Conservation (phyloP, 2,329 filamentous ascomycete species). For the Pseudogymnoascus destructans region DNA sequence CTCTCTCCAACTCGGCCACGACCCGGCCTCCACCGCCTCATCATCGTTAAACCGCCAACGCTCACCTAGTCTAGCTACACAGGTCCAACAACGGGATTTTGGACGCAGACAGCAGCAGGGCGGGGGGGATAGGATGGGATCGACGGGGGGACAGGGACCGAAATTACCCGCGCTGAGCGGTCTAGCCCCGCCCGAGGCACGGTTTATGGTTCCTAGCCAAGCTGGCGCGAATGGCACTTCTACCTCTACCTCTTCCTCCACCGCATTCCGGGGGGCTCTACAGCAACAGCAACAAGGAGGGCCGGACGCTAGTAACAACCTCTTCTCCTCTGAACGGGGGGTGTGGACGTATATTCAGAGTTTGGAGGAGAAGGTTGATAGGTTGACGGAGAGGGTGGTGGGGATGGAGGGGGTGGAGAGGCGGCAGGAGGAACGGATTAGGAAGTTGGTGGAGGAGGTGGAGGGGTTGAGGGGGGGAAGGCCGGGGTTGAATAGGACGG, state of each 20-base stretch:
- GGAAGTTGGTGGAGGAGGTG: constrained; percentile 21
- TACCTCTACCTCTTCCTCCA: no score
- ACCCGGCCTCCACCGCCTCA: constrained; percentile 33
- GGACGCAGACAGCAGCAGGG: constrained; percentile 34
- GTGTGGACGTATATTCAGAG: constrained; percentile 62
- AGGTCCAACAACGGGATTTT: constrained; percentile 52
- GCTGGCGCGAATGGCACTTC: constrained; percentile 9
- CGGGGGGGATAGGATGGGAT: constrained; percentile 16
- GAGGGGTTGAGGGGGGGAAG: not conserved
- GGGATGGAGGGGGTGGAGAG: constrained; percentile 27
- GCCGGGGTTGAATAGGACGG: not conserved
- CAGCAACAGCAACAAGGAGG: constrained; percentile 30
- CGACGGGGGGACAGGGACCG: constrained; percentile 16
- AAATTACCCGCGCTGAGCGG: constrained; percentile 25
- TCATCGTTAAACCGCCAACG: constrained; percentile 35
- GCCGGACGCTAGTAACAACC: constrained; percentile 50
- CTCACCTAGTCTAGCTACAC: constrained; percentile 52
- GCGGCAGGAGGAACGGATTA: constrained; percentile 21
- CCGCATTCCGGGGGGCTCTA: not conserved
- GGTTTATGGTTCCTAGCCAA: constrained; percentile 24
- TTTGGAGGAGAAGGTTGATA: constrained; percentile 47
- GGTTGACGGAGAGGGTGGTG: constrained; percentile 33
- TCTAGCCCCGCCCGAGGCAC: constrained; percentile 25
- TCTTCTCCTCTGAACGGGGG: constrained; percentile 51
- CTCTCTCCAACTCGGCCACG: constrained; percentile 38